Percentiles rank a stretch among this genome's conserved stretches.
Conservation (phyloP, 2,329 filamentous ascomycete species). For the Periconia digitata region DNA sequence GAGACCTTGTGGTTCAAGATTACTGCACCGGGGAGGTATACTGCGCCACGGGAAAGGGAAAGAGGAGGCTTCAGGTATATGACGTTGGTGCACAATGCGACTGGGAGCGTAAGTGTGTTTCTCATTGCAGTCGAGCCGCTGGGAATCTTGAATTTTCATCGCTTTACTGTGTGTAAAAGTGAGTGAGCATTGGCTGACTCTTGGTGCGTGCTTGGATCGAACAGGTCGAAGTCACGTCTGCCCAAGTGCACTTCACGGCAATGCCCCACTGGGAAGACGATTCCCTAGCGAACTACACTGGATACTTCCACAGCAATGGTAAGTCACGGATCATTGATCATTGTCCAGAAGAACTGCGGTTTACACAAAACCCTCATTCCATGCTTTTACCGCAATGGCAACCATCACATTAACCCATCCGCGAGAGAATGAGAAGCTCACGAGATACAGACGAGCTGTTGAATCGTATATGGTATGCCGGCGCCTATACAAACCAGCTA, state of each 20-base stretch:
- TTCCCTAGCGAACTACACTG: slow-evolving; percentile 39
- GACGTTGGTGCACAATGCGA: slow-evolving; percentile 48
- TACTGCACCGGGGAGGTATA: slow-evolving; percentile 44
- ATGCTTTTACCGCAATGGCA: too few species aligned
- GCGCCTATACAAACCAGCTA: slow-evolving; percentile 44
- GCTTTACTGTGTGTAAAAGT: too few species aligned
- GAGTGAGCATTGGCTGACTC: too few species aligned
- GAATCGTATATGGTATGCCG: slow-evolving; percentile 50
- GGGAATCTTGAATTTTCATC: too few species aligned
- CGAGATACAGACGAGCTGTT: slow-evolving; percentile 42
- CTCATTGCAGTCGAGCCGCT: too few species aligned
- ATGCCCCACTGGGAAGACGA: slow-evolving; percentile 47
- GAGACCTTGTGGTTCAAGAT: slow-evolving; percentile 52
- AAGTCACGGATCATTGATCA: too few species aligned
- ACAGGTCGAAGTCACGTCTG: slow-evolving; percentile 36
- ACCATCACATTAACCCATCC: too few species aligned
- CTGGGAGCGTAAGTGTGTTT: slow-evolving; percentile 45
- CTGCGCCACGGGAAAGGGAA: slow-evolving; percentile 44
- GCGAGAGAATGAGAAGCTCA: background rate
- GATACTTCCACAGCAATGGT: slow-evolving; percentile 48
- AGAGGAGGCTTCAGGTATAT: slow-evolving; percentile 52
- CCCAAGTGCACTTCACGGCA: slow-evolving; percentile 49
- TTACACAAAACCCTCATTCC: too few species aligned
- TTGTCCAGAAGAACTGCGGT: too few species aligned
- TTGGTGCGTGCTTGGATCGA: too few species aligned